Evolutionary conservation across 2,329 filamentous ascomycete species (phyloP).

Genomic region (Aspergillus terreus): DNA sequence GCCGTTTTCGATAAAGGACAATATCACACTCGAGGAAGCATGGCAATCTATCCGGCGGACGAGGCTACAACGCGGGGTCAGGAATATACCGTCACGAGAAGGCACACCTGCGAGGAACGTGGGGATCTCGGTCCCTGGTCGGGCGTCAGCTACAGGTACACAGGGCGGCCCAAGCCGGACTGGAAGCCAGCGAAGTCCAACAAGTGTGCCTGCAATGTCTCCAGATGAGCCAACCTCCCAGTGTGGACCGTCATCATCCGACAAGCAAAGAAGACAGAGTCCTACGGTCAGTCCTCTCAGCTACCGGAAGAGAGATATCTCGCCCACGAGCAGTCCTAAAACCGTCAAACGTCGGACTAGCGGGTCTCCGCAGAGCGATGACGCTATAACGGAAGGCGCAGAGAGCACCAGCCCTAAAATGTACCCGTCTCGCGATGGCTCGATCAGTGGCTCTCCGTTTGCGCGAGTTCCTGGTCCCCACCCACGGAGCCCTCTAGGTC

Average conservation of each 20-base stretch:
- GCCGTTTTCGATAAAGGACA: conserved; percentile 76
- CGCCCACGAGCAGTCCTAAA: conserved; percentile 25
- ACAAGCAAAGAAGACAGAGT: conserved; percentile 13
- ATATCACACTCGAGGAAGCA: conserved; percentile 71
- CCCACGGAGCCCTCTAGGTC: conserved; percentile 26
- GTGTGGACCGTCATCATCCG: conserved; percentile 17
- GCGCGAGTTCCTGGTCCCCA: conserved; percentile 38
- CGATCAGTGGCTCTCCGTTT: conserved; percentile 49
- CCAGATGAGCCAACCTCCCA: conserved; percentile 16
- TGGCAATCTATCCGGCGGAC: conserved; percentile 60
- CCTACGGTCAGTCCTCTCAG: conserved; percentile 5
- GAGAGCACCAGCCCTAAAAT: conserved; percentile 22
- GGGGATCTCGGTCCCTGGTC: conserved; percentile 26
- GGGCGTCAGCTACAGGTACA: conserved; percentile 7
- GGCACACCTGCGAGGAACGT: conserved; percentile 6
- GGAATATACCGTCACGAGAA: conserved; percentile 6
- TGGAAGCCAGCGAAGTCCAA: conserved; percentile 17
- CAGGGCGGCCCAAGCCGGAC: conserved; percentile 14
- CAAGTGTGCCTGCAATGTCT: conserved; percentile 12
- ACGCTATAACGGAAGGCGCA: conserved; percentile 18
- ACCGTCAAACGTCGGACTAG: conserved; percentile 26
- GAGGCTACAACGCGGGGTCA: conserved; percentile 9
- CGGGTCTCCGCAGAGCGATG: conserved; percentile 23
- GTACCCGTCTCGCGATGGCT: conserved; percentile 28
- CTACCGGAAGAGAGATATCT: conserved; percentile 31